Conservation (phyloP, 495 filamentous ascomycete genomes). For the Penicillium cataractarum region DNA sequence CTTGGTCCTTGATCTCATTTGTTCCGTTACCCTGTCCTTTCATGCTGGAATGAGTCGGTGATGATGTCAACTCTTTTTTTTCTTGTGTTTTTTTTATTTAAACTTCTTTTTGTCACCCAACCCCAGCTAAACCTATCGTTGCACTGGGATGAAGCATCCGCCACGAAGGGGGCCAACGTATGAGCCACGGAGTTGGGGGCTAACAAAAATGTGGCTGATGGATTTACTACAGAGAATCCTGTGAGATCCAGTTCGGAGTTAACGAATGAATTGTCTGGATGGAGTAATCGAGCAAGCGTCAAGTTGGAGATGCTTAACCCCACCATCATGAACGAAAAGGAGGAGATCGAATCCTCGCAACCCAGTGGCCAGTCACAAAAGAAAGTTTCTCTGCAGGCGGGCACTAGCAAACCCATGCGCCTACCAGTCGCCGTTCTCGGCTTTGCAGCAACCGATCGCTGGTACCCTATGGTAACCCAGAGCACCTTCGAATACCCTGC, state of each 20-base stretch:
- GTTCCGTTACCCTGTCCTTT: too few species aligned
- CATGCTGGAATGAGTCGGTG: too few species aligned
- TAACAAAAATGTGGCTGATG: not conserved
- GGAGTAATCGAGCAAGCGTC: not conserved
- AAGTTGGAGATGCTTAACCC: not conserved
- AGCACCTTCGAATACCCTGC: constrained; percentile 1
- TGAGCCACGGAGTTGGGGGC: not conserved
- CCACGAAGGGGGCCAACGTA: too few species aligned
- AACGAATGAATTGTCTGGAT: not conserved
- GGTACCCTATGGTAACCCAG: constrained; percentile 13
- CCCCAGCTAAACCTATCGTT: not conserved
- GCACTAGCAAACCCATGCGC: constrained; percentile 9
- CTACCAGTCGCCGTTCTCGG: constrained; percentile 20
- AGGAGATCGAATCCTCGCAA: not conserved
- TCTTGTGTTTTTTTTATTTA: not conserved
- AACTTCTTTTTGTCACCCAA: not conserved
- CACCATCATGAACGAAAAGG: constrained; percentile 1
- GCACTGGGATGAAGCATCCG: not conserved
- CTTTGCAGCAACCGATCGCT: constrained; percentile 10
- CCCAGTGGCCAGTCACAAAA: constrained; percentile 13
- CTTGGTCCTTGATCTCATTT: not conserved
- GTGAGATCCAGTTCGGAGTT: not conserved
- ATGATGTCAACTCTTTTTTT: constrained; percentile 17
- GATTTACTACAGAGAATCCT: not conserved
- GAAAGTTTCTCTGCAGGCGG: constrained; percentile 11